Evolutionary conservation across 1,284 basidiomycete species (phyloP).

Genomic region (Phylloporus sp.): DNA sequence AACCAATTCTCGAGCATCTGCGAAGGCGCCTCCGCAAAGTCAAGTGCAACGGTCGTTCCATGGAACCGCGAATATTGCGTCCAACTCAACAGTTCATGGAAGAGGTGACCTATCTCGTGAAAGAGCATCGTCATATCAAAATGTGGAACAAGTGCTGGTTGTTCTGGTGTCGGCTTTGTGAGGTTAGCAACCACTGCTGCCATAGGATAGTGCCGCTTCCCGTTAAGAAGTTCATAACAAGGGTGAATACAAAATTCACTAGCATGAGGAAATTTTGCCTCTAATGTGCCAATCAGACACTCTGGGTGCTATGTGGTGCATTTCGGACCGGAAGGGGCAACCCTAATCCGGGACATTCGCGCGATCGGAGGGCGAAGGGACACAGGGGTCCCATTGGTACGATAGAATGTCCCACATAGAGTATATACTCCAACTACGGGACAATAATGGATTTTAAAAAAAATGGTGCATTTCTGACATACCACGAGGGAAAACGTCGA

Average conservation of each 20-base stretch:
- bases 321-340: too few species aligned
- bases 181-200: conserved; percentile 89
- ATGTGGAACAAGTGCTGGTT: conserved; percentile 78
- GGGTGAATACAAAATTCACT: conserved; percentile 82
- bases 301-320: too few species aligned
- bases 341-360: too few species aligned
- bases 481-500: conserved; percentile 88
- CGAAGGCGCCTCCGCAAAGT: conserved; percentile 88
- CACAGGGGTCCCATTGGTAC: too few species aligned
- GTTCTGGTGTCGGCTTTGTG: conserved; percentile 80
- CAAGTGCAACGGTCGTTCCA: conserved; percentile 78
- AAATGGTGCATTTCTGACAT: too few species aligned
- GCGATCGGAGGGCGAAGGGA: too few species aligned
- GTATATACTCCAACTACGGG: too few species aligned
- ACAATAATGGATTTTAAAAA: too few species aligned
- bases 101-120: too few species aligned
- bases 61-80: conserved; percentile 83
- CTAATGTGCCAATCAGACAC: too few species aligned
- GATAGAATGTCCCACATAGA: too few species aligned
- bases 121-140: too few species aligned
- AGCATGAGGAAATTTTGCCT: conserved; percentile 84
- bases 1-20: conserved; percentile 93
- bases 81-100: conserved; percentile 62
- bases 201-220: conserved; percentile 74
- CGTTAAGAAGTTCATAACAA: conserved; percentile 62